A percentile compares a stretch with the other conserved stretches of the same genome.
Evolutionary conservation across 2,329 filamentous ascomycete genomes (phyloP).

Genomic region (Alternaria incomplexa): DNA sequence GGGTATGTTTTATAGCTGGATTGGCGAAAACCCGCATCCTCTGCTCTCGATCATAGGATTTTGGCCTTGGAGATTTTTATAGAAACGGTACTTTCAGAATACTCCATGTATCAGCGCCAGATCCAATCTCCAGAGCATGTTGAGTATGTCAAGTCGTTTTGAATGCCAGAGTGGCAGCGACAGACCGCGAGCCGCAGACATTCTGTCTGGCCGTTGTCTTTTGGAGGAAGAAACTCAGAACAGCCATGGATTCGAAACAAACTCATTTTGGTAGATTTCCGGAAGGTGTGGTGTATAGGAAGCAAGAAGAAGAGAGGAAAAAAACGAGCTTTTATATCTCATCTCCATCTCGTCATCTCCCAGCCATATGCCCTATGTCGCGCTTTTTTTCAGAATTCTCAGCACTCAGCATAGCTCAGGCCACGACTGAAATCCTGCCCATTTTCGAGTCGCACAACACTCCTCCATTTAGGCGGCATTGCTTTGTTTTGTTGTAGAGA

Average conservation of each 20-base stretch:
- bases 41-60: not conserved
- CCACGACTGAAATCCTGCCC: not conserved
- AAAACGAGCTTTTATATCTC: not conserved
- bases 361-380: not conserved
- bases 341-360: not conserved
- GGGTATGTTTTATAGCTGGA: not conserved
- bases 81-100: too few species aligned
- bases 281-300: not conserved
- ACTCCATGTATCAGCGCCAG: too few species aligned
- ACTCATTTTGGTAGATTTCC: fast-evolving
- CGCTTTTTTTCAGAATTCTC: not conserved
- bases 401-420: not conserved
- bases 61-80: too few species aligned
- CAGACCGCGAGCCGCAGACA: not conserved
- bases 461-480: too few species aligned
- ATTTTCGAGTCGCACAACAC: not conserved
- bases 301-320: not conserved
- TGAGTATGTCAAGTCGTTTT: too few species aligned
- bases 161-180: not conserved
- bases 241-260: not conserved
- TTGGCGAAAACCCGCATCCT: not conserved
- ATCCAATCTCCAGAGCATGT: not conserved
- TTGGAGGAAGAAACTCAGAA: not conserved
- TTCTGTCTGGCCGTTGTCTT: too few species aligned
- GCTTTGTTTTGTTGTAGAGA: not conserved